Percentiles rank a stretch among this genome's conserved stretches.
phyloP scores from a whole-genome alignment of 2,329 filamentous ascomycete species.

The Fusarium acutatum region DNA sequence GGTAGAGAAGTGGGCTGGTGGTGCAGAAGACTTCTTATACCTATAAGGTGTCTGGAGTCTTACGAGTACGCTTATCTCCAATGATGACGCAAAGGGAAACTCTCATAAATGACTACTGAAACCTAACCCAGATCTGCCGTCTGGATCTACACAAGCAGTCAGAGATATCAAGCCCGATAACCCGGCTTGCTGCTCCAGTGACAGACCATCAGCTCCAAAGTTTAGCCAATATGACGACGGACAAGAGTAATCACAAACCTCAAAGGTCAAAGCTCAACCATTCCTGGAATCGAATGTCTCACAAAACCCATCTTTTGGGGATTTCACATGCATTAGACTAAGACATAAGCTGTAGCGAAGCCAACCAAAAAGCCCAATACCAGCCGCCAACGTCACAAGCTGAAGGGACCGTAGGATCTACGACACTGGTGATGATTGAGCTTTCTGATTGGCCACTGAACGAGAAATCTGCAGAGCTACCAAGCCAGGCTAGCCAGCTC shows the following conservation, averaged over 20 bases:
- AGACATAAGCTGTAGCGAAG: background rate
- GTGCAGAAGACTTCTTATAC: background rate
- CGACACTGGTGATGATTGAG: accelerated
- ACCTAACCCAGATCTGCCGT: accelerated
- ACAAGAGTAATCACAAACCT: background rate
- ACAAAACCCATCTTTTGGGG: background rate
- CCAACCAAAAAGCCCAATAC: background rate
- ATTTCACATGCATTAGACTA: background rate
- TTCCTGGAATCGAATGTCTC: background rate
- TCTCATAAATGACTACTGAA: accelerated
- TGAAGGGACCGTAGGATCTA: background rate
- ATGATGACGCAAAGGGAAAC: background rate
- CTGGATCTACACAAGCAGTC: accelerated
- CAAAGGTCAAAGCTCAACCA: background rate
- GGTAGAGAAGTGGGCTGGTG: accelerated
- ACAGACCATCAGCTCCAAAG: background rate
- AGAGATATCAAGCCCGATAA: background rate
- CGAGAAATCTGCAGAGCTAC: background rate
- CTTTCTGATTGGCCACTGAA: background rate
- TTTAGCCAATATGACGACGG: background rate
- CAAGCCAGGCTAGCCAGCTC: background rate
- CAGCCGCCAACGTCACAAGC: background rate
- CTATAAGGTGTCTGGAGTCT: no score
- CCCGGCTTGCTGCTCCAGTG: background rate
- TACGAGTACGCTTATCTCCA: background rate